phyloP scores from a whole-genome alignment of 129 eudicot species.

The Sambucus nigra region DNA sequence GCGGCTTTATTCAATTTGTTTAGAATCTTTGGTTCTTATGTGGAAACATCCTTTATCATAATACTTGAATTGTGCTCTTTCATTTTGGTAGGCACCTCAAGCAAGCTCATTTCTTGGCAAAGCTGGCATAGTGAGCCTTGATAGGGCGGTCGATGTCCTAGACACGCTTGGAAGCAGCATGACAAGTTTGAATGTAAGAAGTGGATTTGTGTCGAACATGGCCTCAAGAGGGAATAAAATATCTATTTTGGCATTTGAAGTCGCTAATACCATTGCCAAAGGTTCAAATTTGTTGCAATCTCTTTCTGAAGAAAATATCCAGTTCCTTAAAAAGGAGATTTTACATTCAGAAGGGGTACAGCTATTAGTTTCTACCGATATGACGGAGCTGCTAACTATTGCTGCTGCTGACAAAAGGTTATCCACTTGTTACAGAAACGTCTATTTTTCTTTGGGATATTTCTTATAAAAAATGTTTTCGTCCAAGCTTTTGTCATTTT shows the following conservation, averaged over 20 bases:
- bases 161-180: conserved; percentile 85
- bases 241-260: conserved; percentile 82
- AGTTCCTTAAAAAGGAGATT: conserved; percentile 52
- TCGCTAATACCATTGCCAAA: conserved; percentile 83
- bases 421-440: not conserved
- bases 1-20: too few species aligned
- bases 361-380: conserved; percentile 75
- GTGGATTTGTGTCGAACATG: conserved; percentile 75
- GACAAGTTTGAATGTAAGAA: conserved; percentile 53
- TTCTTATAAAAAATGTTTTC: not conserved
- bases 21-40: too few species aligned
- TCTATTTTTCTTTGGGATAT: not conserved
- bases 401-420: conserved; percentile 96
- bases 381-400: conserved; percentile 57
- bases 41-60: too few species aligned
- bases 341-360: conserved; percentile 80
- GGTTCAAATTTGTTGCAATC: conserved; percentile 81
- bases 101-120: conserved; percentile 74
- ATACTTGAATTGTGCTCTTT: conserved; percentile 8
- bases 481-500: not conserved
- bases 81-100: conserved; percentile 52
- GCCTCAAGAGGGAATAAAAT: conserved; percentile 79
- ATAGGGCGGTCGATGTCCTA: conserved; percentile 55
- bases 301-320: conserved; percentile 73
- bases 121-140: conserved; percentile 71